Evolutionary conservation across 768 basidiomycete species (phyloP).

Genomic region (Serendipita vermifera): DNA sequence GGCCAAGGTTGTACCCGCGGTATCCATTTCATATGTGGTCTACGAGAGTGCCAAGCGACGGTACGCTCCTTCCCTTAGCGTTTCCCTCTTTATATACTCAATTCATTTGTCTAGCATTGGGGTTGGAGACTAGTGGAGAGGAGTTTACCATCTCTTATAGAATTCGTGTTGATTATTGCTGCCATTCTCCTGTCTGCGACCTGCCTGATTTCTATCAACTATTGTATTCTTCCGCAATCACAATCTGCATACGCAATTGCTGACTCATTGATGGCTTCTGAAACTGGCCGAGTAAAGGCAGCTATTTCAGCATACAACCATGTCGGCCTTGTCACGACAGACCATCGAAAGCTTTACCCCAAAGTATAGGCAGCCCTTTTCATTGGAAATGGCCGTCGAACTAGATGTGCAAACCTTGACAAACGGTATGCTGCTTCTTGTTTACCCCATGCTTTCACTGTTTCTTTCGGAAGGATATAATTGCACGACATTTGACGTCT

Average conservation of each 20-base stretch:
- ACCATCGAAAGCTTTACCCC: constrained; percentile 25
- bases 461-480: background rate
- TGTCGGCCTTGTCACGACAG: no score
- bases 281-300: background rate
- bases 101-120: constrained; percentile 9
- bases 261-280: background rate
- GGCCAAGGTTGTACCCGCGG: constrained; percentile 93
- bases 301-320: no score
- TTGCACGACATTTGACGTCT: constrained; percentile 1
- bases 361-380: constrained; percentile 62
- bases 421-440: constrained; percentile 39
- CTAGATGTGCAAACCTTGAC: constrained; percentile 56
- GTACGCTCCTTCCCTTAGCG: no score
- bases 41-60: constrained; percentile 77
- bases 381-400: constrained; percentile 45
- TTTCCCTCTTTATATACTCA: constrained; percentile 8
- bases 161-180: background rate
- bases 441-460: background rate
- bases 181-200: background rate
- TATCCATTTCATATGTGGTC: constrained; percentile 93
- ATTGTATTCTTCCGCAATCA: background rate
- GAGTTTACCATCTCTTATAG: background rate
- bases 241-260: background rate
- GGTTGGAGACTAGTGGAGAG: constrained; percentile 7
- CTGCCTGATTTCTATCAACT: background rate